Conservation (phyloP, 2,329 filamentous ascomycete genomes). For the Ophioceras dolichostomum region DNA sequence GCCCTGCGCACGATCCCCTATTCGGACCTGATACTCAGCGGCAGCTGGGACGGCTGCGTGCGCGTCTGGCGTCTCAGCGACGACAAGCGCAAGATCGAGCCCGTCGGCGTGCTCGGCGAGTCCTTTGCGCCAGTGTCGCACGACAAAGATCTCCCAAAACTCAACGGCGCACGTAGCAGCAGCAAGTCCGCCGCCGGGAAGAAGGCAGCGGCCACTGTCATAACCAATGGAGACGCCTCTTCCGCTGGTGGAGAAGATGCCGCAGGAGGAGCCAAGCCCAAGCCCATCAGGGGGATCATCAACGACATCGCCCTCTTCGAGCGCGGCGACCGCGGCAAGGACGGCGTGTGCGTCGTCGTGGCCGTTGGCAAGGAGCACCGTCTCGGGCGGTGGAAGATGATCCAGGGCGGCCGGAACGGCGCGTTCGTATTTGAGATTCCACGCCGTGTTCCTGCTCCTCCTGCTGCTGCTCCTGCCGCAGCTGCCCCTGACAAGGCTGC, state of each 20-base stretch:
- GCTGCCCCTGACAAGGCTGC: background rate
- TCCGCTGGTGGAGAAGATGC: too few relatives aligned
- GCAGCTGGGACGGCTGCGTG: conserved; percentile 88
- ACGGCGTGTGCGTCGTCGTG: conserved; percentile 74
- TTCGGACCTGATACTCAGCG: conserved; percentile 79
- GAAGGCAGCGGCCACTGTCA: background rate
- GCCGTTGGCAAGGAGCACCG: conserved; percentile 79
- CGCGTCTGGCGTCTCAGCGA: conserved; percentile 75
- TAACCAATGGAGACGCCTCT: too few relatives aligned
- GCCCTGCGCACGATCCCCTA: conserved; percentile 78
- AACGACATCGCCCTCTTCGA: conserved; percentile 87
- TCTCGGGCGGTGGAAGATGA: conserved; percentile 68
- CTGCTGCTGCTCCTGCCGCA: background rate
- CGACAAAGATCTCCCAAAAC: too few relatives aligned
- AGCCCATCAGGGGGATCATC: conserved; percentile 57
- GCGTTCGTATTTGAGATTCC: conserved; percentile 82
- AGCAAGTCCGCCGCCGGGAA: too few relatives aligned
- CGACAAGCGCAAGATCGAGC: conserved; percentile 69
- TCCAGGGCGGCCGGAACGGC: conserved; percentile 58
- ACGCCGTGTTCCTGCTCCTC: conserved; percentile 10
- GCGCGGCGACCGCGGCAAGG: conserved; percentile 61
- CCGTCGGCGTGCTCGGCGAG: conserved; percentile 52
- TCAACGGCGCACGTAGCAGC: too few relatives aligned
- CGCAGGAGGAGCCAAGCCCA: conserved; percentile 4
- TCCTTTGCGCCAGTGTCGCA: conserved; percentile 11